Evolutionary conservation across 2,329 filamentous ascomycete genomes (phyloP), one percentile per base, ranked within the genome.

Genomic region (Westerdykella aurantiaca): DNA sequence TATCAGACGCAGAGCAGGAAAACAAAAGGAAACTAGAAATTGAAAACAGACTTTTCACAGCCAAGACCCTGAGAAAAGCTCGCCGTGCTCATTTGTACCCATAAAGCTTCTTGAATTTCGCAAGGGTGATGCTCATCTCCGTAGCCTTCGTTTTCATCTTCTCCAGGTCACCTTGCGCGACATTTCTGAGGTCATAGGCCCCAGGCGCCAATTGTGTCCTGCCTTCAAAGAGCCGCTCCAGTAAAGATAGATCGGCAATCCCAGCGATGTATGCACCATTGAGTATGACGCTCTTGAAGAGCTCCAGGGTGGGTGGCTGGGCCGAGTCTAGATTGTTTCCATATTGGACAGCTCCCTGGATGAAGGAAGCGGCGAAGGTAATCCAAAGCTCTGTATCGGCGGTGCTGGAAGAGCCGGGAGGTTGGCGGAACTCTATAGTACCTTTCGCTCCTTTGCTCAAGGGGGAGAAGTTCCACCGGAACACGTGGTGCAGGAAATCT

Each of bases 341-440:
- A n/a, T 25, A 37, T 22, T 42, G 10, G 40, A 42, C 9, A 7
- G 40, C 40, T 35, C 29, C 40, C 13, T 42, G 29, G 13, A 42
- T 22, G 17, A 42, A 42, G 7, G 40, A 11, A n/a, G 31, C 40
- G n/a, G 29, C 21, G 31, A 42, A 42, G 23, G 10, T 37, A n/a
- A 42, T 25, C 29, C 40, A 42, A n/a, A 37, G 29, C 40, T 34
- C 6, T n/a, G 40, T 42, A 21, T 42, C 40, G 7, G 29, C 29
- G 5, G 29, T 18, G 13, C 9, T 35, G 9, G 21, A 17, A 21
- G 40, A 42, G 7, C 40, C 31, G 9, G 40, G 31, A 34, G 31
- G 40, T 37, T 42, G 40, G 29, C 40, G 40, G 23, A 42, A 37
- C 31, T 42, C 40, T 17, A 42, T 42, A 25, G 40, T 42, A n/a